Conservation (phyloP, 2,329 filamentous ascomycete genomes). For the Aureobasidium sp. region DNA sequence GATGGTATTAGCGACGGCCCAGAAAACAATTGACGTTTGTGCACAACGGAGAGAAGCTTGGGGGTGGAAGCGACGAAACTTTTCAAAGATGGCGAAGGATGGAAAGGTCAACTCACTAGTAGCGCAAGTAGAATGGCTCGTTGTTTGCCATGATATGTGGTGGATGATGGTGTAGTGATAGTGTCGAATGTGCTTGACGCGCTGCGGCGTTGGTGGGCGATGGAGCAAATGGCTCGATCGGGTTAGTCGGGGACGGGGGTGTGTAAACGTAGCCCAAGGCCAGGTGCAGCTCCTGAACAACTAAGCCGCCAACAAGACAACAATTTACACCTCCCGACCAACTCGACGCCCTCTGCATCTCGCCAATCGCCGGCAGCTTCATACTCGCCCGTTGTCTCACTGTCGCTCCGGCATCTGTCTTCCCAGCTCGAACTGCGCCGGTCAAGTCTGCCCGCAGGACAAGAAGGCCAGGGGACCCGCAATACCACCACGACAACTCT, state of each 20-base stretch:
- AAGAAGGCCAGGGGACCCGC: background rate
- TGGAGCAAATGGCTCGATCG: conserved; percentile 5
- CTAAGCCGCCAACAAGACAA: background rate
- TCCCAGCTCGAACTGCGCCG: background rate
- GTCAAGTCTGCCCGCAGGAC: background rate
- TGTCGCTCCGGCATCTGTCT: background rate
- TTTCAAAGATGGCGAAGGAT: background rate
- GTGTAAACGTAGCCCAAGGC: conserved; percentile 1
- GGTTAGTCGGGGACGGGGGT: background rate
- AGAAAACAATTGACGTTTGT: background rate
- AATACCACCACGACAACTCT: background rate
- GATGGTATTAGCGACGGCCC: conserved; percentile 2
- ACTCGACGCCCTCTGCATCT: background rate
- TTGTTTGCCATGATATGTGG: conserved; percentile 50
- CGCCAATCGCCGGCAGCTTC: background rate
- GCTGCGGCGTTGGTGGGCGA: background rate
- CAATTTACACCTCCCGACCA: background rate
- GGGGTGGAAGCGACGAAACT: background rate
- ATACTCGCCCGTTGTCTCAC: background rate
- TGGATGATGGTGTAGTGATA: background rate
- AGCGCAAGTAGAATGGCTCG: conserved; percentile 90
- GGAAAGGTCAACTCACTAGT: conserved; percentile 65
- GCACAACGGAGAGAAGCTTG: background rate
- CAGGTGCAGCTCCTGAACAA: conserved; percentile 3
- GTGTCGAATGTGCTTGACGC: background rate